Conservation (phyloP, 495 filamentous ascomycete species). For the Hyaloscypha finlandica region DNA sequence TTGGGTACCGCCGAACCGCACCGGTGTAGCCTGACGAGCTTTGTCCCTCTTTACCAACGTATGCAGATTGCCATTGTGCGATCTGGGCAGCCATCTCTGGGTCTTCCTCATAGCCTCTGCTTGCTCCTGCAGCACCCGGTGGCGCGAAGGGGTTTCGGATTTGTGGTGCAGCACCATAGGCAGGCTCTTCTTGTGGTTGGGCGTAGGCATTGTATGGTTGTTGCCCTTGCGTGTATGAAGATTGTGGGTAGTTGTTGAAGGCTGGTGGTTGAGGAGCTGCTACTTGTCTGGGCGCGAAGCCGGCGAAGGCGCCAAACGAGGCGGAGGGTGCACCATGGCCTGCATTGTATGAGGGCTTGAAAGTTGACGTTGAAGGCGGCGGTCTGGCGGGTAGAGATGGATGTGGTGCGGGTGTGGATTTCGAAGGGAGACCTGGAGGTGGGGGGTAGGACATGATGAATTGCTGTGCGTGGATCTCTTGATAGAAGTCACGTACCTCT, state of each 20-base stretch:
- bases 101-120: constrained; percentile 53
- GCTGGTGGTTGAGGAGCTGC: constrained; percentile 35
- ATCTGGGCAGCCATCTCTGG: constrained; percentile 91
- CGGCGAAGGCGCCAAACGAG: constrained; percentile 26
- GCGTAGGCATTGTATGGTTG: constrained; percentile 35
- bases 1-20: constrained; percentile 22
- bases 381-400: constrained; percentile 87
- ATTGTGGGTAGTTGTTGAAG: constrained; percentile 30
- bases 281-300: constrained; percentile 67
- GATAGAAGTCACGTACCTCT: constrained; percentile 59
- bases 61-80: constrained; percentile 95
- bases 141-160: constrained; percentile 84
- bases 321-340: constrained; percentile 38
- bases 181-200: constrained; percentile 40
- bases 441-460: constrained; percentile 96
- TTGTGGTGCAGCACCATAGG: constrained; percentile 45
- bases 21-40: constrained; percentile 35
- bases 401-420: constrained; percentile 63
- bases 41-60: constrained; percentile 51
- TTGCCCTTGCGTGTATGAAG: constrained; percentile 30
- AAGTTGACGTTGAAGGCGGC: constrained; percentile 57
- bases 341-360: constrained; percentile 59
- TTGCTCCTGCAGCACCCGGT: constrained; percentile 50
- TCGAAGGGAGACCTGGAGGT: constrained; percentile 77
- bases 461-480: constrained; percentile 51